Evolutionary conservation across 2,329 filamentous ascomycete genomes (phyloP), one percentile per base, ranked within the genome.

Genomic region (Madurella mycetomatis): DNA sequence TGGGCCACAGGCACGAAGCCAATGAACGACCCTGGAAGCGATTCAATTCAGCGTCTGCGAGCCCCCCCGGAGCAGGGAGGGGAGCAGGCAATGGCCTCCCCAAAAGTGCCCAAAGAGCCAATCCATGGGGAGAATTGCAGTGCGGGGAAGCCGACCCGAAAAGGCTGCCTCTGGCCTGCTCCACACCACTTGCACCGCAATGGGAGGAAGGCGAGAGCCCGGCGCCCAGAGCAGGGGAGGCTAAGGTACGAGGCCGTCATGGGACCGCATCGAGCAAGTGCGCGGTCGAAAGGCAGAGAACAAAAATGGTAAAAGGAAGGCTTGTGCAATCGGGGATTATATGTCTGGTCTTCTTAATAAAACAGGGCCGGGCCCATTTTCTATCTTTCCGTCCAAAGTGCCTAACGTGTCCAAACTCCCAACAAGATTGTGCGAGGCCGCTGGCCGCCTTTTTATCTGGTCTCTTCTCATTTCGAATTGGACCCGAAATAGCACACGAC

Each of bases 231-330:
- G 30, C 49, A 43, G 44, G 43, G 46, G 46, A 51, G 41, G 51
- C 25, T 37, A 53, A 50, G 47, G 50, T 47, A 55, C 53, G 53
- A 59, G 51, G 44, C 53, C 53, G 56, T 53, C 53, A 58, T 56
- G 47, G 55, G 56, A 47, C 47, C 47, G 41, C 31, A 45, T 43
- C 45, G 50, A 53, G 47, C 34, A 54, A 30, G 45, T 46, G 34
- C 55, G 37, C 47, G 47, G 51, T 31, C 40, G 47, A 16, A 51
- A 37, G 51, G 43, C 46, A 41, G 53, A 32, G 47, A 50, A 45
- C n/a, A 43, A 51, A 47, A 30, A 45, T 7, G 45, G 16, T 25
- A 40, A 42, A 31, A 46, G 31, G 34, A 31, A 43, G 43, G 41
- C 30, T 44, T 43, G 52, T 51, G 41, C 54, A 49, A 46, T 25